Base-by-base conservation (phyloP, 2,329 filamentous ascomycete genomes). In the Penicillium sp. region DNA sequence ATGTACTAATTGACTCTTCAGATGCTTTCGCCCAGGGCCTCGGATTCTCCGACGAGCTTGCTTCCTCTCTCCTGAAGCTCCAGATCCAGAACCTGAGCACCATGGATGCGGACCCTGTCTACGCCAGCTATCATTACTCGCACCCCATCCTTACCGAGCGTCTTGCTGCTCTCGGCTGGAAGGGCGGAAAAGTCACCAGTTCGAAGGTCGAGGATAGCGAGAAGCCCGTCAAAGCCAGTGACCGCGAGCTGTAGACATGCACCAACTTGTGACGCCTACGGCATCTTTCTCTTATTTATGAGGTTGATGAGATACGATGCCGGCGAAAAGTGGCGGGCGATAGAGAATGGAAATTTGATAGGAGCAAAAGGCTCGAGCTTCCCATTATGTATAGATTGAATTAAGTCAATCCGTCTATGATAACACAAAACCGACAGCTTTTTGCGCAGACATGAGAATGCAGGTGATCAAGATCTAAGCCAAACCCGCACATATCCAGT, bases 31-130 rank as follows among this genome's bases (percentile, higher is more conserved):
- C 93, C 52, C 82, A 86, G 63, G 81, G 86, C 45, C 85, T 96
- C 9, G 94, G 94, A 48, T 96, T 93, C 76, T 84, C 87, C 47
- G 78, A 83, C 42, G 86, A 96, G 72, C 85, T 99, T 47, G 90
- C 92, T 41, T 81, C 85, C 58, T 94, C 90, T 21, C 83, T 99
- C 58, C 91, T 99, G 77, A 96, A 96, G 79, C 88, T 99, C 47
- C 95, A 99, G 76, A 90, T 96, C 67, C 92, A 97, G 79, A 99
- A 99, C 71, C 81, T 99, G 62, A 95, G 90, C 75, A 95, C 90
- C 56, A 97, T 99, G 93, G 94, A 99, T 66, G 94, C 94, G 26
- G 95, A 99, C 76, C 95, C 89, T 88, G 85, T 96, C 83, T 99
- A 95, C 74, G 94, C 94, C 49, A 95, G 88, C 76, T 99, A 97